phyloP scores from a whole-genome alignment of 345 rosid genomes.

The Carallia pectinifolia region DNA sequence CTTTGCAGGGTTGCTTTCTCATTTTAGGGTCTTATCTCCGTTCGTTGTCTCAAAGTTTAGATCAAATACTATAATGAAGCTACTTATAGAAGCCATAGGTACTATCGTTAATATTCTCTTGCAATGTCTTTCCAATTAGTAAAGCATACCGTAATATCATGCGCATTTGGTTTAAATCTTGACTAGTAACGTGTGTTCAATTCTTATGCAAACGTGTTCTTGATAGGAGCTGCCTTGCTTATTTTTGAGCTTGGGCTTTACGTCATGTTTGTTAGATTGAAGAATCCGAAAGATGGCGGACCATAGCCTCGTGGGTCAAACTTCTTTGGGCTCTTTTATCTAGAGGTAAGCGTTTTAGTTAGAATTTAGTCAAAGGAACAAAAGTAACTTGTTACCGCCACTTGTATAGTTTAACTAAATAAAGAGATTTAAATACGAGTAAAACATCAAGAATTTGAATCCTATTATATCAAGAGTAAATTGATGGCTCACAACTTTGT shows the following conservation, averaged over 20 bases:
- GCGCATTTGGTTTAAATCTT: background rate
- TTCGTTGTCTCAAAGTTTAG: conserved; percentile 33
- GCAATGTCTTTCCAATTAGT: background rate
- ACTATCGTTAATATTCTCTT: background rate
- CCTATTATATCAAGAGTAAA: no score
- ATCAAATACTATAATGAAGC: conserved; percentile 42
- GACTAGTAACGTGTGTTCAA: background rate
- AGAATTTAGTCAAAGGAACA: background rate
- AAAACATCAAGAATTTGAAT: no score
- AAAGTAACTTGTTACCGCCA: no score
- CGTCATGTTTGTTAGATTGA: conserved; percentile 57
- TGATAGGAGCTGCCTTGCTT: conserved; percentile 64
- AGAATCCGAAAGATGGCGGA: conserved; percentile 17
- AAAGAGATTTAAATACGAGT: no score
- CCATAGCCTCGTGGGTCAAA: conserved; percentile 36
- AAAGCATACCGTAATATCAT: background rate
- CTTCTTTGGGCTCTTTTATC: conserved; percentile 52
- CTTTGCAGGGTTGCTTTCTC: conserved; percentile 55
- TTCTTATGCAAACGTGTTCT: conserved; percentile 55
- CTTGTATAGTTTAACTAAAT: no score
- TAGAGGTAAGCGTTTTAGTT: conserved; percentile 28
- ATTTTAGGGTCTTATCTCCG: conserved; percentile 48
- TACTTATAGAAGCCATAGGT: conserved; percentile 71
- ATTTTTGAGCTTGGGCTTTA: conserved; percentile 56
- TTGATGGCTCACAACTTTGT: no score